These are phyloP conservation scores for Scedosporium apiospermum DNA, from an alignment of 2,329 filamentous ascomycete species.

Conservation along the genomic window DNA sequence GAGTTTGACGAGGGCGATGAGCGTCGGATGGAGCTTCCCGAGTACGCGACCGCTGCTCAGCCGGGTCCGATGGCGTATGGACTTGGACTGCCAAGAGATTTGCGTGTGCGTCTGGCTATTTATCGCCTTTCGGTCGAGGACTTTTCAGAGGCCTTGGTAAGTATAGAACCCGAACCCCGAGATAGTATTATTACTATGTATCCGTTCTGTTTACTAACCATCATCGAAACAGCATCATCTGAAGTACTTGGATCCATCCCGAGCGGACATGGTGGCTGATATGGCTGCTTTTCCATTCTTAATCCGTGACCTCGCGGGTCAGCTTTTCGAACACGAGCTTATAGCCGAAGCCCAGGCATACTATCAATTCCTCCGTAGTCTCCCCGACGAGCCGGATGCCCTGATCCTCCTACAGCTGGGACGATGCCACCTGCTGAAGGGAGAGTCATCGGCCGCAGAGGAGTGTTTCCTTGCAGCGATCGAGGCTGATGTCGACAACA, in stretches of 20 bases:
- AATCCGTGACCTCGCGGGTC: slow-evolving; percentile 56
- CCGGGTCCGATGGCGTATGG: slow-evolving; percentile 57
- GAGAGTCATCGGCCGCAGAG: slow-evolving; percentile 60
- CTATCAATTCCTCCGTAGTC: slow-evolving; percentile 42
- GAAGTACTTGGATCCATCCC: neutral
- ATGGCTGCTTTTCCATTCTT: slow-evolving; percentile 61
- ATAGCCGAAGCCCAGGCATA: slow-evolving; percentile 40
- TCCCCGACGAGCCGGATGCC: slow-evolving; percentile 40
- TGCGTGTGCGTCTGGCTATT: slow-evolving; percentile 74
- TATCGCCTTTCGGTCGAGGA: slow-evolving; percentile 67
- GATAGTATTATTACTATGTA: neutral
- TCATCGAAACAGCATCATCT: slow-evolving; percentile 1
- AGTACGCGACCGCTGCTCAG: slow-evolving; percentile 43
- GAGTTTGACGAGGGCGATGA: slow-evolving; percentile 76
- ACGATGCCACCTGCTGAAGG: slow-evolving; percentile 58
- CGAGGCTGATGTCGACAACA: slow-evolving; percentile 59
- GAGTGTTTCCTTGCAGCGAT: slow-evolving; percentile 68
- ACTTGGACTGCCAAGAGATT: slow-evolving; percentile 63
- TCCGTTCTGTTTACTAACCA: slow-evolving; percentile 7
- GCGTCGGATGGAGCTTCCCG: slow-evolving; percentile 52
- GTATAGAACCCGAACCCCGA: slow-evolving; percentile 14
- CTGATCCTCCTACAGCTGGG: slow-evolving; percentile 47
- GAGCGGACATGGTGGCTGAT: neutral
- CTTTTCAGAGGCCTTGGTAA: slow-evolving; percentile 64
- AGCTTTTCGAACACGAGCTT: slow-evolving; percentile 30